These are phyloP conservation scores for Coniosporium tulheliwenetii DNA, from an alignment of 2,329 filamentous ascomycete genomes.

Conservation along the genomic window DNA sequence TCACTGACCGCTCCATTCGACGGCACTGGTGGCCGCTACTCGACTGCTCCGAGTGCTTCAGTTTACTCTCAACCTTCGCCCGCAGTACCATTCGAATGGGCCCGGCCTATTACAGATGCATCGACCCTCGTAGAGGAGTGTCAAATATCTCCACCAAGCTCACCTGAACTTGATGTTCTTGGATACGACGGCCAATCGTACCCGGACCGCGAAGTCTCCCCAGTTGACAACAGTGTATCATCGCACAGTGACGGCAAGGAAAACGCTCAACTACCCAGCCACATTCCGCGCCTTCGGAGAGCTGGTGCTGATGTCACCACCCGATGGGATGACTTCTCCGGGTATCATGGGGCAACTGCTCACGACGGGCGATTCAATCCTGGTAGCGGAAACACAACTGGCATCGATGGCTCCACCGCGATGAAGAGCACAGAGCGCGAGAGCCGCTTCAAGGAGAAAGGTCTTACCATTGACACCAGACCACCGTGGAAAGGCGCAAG, in stretches of 20 bases:
- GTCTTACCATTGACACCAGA: constrained; percentile 24
- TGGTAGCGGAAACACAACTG: not conserved
- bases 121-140: constrained; percentile 12
- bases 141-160: constrained; percentile 21
- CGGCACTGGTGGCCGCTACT: too few species aligned
- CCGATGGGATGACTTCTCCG: constrained; percentile 43
- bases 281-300: too few species aligned
- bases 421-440: too few species aligned
- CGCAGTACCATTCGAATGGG: constrained; percentile 10
- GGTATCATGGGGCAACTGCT: not conserved
- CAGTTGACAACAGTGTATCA: constrained; percentile 18
- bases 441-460: not conserved
- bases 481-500: constrained; percentile 60
- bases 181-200: constrained; percentile 9
- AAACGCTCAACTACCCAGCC: too few species aligned
- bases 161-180: constrained; percentile 16
- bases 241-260: constrained; percentile 1
- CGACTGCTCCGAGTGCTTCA: constrained; percentile 28
- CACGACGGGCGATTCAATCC: not conserved
- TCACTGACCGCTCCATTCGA: too few species aligned
- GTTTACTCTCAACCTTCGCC: constrained; percentile 44
- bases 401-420: not conserved
- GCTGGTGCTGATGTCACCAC: constrained; percentile 5
- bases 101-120: constrained; percentile 1
- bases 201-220: constrained; percentile 19